Conservation (phyloP, 208 protist species). For the Ichthyophonus hoferi region DNA sequence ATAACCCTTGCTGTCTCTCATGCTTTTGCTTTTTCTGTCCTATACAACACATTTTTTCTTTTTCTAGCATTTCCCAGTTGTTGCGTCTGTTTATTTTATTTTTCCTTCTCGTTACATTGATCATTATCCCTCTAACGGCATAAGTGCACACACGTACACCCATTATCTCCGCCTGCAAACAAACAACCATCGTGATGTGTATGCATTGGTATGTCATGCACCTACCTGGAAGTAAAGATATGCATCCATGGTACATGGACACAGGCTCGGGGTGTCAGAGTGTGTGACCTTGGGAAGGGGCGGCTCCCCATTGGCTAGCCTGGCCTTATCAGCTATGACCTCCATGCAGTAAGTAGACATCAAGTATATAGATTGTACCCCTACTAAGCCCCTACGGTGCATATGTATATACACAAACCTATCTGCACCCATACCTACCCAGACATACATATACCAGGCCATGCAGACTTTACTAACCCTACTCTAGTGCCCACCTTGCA, state of each 20-base stretch:
- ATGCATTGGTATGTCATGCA: no score
- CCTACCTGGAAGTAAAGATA: constrained; percentile 39
- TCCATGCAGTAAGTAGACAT: no score
- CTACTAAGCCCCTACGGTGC: no score
- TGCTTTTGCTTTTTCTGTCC: no score
- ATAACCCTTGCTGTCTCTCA: no score
- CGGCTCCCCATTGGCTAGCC: not conserved
- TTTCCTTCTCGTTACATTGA: no score
- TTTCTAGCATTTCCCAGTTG: no score
- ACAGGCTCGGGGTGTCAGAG: not conserved
- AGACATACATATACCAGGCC: not conserved
- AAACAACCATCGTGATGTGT: no score
- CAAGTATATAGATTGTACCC: no score
- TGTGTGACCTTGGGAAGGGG: not conserved
- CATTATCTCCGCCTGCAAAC: no score
- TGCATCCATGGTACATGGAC: constrained; percentile 23
- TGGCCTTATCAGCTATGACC: not conserved
- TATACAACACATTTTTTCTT: no score
- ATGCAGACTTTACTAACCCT: not conserved
- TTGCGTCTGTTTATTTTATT: no score
- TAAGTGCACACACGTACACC: constrained; percentile 7
- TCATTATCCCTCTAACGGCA: not conserved
- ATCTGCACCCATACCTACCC: not conserved
- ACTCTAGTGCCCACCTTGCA: not conserved
- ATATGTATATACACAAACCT: not conserved